phyloP scores from a whole-genome alignment of 164 flowering plant genomes.

The Nymphaea colorata region DNA sequence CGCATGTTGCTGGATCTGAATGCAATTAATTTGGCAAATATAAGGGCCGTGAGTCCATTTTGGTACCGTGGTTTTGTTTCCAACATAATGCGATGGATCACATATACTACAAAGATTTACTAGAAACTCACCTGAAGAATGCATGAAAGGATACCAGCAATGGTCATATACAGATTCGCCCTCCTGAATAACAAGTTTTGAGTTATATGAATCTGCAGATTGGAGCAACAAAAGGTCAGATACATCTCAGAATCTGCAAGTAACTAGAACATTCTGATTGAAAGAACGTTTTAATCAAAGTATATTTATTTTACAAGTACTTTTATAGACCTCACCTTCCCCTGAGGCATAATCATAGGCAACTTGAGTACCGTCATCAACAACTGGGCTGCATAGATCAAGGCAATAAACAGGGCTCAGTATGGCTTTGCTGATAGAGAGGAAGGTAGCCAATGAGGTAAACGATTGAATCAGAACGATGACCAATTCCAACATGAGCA shows the following conservation, averaged over 20 bases:
- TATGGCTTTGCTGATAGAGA: too few relatives aligned
- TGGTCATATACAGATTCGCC: slow-evolving; percentile 92
- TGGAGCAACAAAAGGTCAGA: slow-evolving; percentile 1
- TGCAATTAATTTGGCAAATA: slow-evolving; percentile 2
- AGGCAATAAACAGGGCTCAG: neutral
- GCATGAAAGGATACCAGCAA: slow-evolving; percentile 98
- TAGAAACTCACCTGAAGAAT: slow-evolving; percentile 55
- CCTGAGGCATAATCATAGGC: neutral
- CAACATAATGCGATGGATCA: neutral
- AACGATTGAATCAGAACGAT: too few relatives aligned
- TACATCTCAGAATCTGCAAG: neutral
- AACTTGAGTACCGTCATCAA: neutral
- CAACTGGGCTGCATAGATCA: neutral
- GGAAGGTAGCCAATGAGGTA: too few relatives aligned
- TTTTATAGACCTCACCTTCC: neutral
- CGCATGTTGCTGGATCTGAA: slow-evolving; percentile 75
- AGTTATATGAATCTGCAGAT: slow-evolving; percentile 61
- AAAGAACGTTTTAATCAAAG: neutral
- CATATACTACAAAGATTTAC: neutral
- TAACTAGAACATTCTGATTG: neutral
- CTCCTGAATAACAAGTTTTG: slow-evolving; percentile 54
- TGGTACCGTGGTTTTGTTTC: neutral
- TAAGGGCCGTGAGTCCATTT: neutral
- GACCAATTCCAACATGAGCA: too few relatives aligned
- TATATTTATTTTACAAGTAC: neutral